These are phyloP conservation scores for Ceratocystis eucalypticola DNA, from an alignment of 2,329 filamentous ascomycete genomes.

Conservation along the genomic window DNA sequence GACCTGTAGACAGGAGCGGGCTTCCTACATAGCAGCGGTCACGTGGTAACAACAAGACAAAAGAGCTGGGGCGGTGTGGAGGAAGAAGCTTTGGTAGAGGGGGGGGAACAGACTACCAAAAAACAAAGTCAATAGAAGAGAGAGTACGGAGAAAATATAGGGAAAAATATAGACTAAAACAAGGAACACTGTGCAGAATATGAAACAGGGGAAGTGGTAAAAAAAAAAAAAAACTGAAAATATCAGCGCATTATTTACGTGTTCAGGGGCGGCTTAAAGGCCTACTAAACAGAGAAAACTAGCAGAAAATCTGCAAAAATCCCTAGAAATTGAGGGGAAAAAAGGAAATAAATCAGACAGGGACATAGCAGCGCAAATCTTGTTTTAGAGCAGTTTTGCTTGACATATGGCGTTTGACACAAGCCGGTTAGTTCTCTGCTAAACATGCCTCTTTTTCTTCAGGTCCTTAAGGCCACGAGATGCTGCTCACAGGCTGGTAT, in stretches of 20 bases:
- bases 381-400: slow-evolving; percentile 2
- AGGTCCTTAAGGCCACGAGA: no score
- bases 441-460: no score
- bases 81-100: neutral
- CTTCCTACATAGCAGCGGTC: neutral
- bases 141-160: neutral
- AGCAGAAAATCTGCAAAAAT: neutral
- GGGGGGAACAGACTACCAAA: neutral
- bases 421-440: no score
- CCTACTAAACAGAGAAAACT: neutral
- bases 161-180: neutral
- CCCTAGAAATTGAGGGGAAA: neutral
- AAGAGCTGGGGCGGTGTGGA: neutral
- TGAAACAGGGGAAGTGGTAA: neutral
- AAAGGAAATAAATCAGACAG: neutral
- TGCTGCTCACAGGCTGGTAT: neutral
- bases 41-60: neutral
- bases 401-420: slow-evolving; percentile 8
- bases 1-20: no score
- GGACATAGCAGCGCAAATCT: neutral
- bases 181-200: neutral
- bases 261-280: no score
- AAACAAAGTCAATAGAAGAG: neutral
- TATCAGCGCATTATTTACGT: neutral
- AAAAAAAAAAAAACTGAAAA: neutral